Conservation (phyloP, 2,329 filamentous ascomycete genomes). For the Trematosphaeria pertusa region DNA sequence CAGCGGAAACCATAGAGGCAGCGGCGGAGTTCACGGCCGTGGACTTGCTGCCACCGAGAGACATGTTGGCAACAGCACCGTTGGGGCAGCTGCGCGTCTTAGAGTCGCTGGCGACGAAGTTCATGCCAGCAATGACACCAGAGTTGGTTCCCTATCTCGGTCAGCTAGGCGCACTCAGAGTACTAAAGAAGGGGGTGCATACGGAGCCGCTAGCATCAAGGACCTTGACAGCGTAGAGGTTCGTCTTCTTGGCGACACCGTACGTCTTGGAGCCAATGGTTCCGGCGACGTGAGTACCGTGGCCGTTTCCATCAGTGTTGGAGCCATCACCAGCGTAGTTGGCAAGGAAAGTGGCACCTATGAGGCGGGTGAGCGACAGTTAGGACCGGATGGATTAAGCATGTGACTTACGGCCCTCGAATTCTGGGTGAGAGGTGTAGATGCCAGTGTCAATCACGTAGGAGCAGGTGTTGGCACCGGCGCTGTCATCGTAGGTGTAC, state of each 20-base stretch:
- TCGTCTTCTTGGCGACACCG: conserved; percentile 49
- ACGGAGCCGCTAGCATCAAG: conserved; percentile 46
- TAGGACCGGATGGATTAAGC: not conserved
- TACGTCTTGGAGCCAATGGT: conserved; percentile 47
- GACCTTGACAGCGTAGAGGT: conserved; percentile 51
- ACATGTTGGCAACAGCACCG: conserved; percentile 48
- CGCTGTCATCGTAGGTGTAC: conserved; percentile 50
- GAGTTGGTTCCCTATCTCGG: conserved; percentile 48
- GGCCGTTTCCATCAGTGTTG: conserved; percentile 48
- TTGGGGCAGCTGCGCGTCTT: conserved; percentile 45
- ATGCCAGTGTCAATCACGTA: conserved; percentile 74
- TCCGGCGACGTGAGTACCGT: conserved; percentile 49
- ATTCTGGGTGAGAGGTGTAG: conserved; percentile 57
- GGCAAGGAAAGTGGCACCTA: conserved; percentile 45
- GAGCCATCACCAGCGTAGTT: conserved; percentile 46
- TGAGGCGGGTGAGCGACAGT: conserved; percentile 2
- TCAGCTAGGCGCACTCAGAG: conserved; percentile 4
- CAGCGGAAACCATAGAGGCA: conserved; percentile 42
- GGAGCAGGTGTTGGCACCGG: conserved; percentile 54
- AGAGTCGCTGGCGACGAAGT: conserved; percentile 43
- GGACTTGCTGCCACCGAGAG: conserved; percentile 48
- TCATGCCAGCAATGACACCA: conserved; percentile 49
- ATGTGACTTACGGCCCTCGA: conserved; percentile 42
- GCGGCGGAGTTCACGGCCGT: conserved; percentile 49
- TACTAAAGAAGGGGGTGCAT: conserved; percentile 18